These are phyloP conservation scores for Quercus suber DNA, from an alignment of 306 rosid genomes.

Conservation along the genomic window DNA sequence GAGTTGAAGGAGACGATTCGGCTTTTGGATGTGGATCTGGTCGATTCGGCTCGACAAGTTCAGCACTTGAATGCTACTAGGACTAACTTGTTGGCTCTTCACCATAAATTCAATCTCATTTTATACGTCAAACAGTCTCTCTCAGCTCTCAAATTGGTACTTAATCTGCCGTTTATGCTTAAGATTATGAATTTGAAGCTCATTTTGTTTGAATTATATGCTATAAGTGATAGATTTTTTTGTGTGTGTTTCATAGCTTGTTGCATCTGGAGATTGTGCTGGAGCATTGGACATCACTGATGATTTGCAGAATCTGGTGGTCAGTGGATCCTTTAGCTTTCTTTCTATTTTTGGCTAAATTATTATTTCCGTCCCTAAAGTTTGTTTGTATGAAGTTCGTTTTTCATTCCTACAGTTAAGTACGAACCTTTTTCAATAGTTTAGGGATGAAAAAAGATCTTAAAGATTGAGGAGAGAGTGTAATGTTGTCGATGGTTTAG, in stretches of 20 bases:
- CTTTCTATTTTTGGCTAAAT: too few species aligned
- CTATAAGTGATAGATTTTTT: slow-evolving; percentile 36
- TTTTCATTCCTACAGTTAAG: too few species aligned
- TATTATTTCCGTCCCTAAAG: too few species aligned
- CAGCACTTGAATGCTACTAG: slow-evolving; percentile 74
- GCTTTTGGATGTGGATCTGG: slow-evolving; percentile 85
- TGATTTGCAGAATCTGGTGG: slow-evolving; percentile 89
- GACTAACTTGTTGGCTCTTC: slow-evolving; percentile 73
- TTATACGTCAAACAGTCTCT: slow-evolving; percentile 91
- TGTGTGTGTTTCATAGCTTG: slow-evolving; percentile 80
- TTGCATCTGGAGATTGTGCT: slow-evolving; percentile 96
- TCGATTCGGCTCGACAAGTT: slow-evolving; percentile 79
- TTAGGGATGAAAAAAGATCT: too few species aligned
- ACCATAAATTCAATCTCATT: slow-evolving; percentile 83
- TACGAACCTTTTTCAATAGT: too few species aligned
- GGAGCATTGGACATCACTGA: slow-evolving; percentile 96
- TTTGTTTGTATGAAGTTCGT: too few species aligned
- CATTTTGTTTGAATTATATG: neutral
- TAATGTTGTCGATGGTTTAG: too few species aligned
- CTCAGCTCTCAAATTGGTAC: slow-evolving; percentile 91
- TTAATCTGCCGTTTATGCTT: neutral
- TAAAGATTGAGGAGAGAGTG: too few species aligned
- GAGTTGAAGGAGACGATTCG: slow-evolving; percentile 79
- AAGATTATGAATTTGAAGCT: neutral
- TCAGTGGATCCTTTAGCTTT: slow-evolving; percentile 20